phyloP scores from a whole-genome alignment of 768 basidiomycete genomes.

The Phaffia tasmanica region DNA sequence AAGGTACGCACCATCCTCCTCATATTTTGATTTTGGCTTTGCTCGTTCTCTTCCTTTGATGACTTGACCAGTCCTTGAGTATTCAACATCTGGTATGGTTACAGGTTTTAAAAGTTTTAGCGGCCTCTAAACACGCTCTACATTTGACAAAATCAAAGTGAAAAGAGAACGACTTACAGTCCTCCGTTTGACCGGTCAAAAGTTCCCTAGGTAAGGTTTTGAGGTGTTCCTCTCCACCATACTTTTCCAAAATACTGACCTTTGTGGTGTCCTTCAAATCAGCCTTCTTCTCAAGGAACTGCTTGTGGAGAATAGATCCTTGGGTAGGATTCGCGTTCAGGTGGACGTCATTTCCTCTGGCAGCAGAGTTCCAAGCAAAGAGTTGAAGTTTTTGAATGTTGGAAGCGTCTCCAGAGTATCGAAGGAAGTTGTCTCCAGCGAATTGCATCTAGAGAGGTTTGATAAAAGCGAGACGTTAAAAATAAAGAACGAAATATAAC shows the following conservation, averaged over 20 bases:
- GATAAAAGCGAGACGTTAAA: neutral
- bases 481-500: slow-evolving; percentile 4
- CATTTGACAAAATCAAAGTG: neutral
- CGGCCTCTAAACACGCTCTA: neutral
- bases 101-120: neutral
- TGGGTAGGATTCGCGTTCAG: slow-evolving; percentile 93
- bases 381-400: slow-evolving; percentile 85
- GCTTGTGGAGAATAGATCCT: slow-evolving; percentile 78
- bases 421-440: slow-evolving; percentile 92
- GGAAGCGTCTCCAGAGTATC: slow-evolving; percentile 81
- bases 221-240: slow-evolving; percentile 88
- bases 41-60: slow-evolving; percentile 83
- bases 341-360: slow-evolving; percentile 88
- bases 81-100: slow-evolving; percentile 59
- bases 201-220: slow-evolving; percentile 83
- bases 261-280: slow-evolving; percentile 76
- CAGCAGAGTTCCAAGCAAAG: slow-evolving; percentile 93
- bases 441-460: slow-evolving; percentile 51
- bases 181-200: slow-evolving; percentile 87
- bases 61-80: slow-evolving; percentile 79
- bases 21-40: slow-evolving; percentile 81
- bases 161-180: slow-evolving; percentile 43
- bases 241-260: slow-evolving; percentile 77
- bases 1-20: slow-evolving; percentile 80
- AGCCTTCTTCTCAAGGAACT: slow-evolving; percentile 88